Percentiles rank a stretch among this genome's conserved stretches.
These are phyloP conservation scores for Picea mariana DNA, from an alignment of 83 land plant species.

Conservation along the genomic window DNA sequence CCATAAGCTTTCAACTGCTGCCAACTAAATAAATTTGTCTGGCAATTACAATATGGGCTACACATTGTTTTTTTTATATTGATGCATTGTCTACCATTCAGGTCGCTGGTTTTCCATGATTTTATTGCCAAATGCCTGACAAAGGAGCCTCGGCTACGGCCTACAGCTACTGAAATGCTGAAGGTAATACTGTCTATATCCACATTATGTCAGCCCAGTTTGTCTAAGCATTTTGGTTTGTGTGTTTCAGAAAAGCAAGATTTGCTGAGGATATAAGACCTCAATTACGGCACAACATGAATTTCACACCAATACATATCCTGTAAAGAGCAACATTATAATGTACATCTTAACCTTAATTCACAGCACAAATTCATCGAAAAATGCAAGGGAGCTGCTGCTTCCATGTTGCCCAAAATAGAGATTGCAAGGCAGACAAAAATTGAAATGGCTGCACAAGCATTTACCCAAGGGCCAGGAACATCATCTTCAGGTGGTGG, in stretches of 20 bases:
- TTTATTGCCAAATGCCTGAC: slow-evolving; percentile 98
- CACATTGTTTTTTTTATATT: neutral
- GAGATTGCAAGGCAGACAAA: slow-evolving; percentile 79
- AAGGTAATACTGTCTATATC: slow-evolving; percentile 39
- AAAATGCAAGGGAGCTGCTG: slow-evolving; percentile 86
- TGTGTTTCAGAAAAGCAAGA: neutral
- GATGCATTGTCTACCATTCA: slow-evolving; percentile 22
- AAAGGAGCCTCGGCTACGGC: slow-evolving; percentile 95
- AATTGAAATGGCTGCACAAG: slow-evolving; percentile 67
- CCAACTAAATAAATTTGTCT: neutral
- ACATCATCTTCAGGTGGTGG: slow-evolving; percentile 41
- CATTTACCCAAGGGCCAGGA: slow-evolving; percentile 45
- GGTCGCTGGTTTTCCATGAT: slow-evolving; percentile 97
- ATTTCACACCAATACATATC: neutral
- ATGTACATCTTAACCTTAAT: neutral
- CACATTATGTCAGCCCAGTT: neutral
- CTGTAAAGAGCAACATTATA: neutral
- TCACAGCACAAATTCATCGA: slow-evolving; percentile 95
- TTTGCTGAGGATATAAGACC: neutral
- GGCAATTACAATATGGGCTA: neutral
- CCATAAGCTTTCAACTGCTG: neutral
- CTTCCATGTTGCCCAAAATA: slow-evolving; percentile 85
- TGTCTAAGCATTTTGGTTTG: neutral
- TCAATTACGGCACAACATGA: neutral
- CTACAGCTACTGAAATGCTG: slow-evolving; percentile 87